Conservation (phyloP, 441 rosid genomes). For the Mallotus japonicus region DNA sequence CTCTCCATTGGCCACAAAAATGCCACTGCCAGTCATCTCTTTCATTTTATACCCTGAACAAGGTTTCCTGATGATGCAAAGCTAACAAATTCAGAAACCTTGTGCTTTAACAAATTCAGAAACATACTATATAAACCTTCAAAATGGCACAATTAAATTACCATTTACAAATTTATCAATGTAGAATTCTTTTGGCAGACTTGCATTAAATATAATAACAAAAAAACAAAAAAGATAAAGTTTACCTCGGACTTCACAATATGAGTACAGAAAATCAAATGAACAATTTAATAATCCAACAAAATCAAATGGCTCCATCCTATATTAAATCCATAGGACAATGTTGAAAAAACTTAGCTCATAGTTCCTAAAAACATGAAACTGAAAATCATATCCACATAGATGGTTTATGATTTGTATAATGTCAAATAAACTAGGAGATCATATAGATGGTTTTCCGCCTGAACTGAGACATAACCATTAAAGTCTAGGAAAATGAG, state of each 20-base stretch:
- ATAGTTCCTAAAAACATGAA: background rate
- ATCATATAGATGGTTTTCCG: background rate
- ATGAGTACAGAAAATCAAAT: too few relatives aligned
- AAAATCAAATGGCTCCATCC: background rate
- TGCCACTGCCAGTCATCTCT: conserved; percentile 96
- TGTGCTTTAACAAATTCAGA: background rate
- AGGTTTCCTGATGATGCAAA: conserved; percentile 62
- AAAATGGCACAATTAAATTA: background rate
- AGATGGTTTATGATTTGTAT: background rate
- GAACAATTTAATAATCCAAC: background rate
- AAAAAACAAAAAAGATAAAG: background rate
- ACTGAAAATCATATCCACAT: background rate
- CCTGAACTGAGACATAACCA: too few relatives aligned
- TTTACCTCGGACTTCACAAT: too few relatives aligned
- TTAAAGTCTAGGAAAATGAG: background rate
- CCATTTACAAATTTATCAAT: background rate
- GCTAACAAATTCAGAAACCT: conserved; percentile 5
- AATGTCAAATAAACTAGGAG: background rate
- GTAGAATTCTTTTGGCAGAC: background rate
- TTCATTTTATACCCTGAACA: conserved; percentile 93
- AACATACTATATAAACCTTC: background rate
- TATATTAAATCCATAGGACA: background rate
- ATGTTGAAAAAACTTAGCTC: background rate
- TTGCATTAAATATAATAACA: background rate
- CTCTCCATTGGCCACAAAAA: conserved; percentile 63